Evolutionary conservation across 768 basidiomycete genomes (phyloP), one percentile per base, ranked within the genome.

Genomic region (Trametes cingulata): DNA sequence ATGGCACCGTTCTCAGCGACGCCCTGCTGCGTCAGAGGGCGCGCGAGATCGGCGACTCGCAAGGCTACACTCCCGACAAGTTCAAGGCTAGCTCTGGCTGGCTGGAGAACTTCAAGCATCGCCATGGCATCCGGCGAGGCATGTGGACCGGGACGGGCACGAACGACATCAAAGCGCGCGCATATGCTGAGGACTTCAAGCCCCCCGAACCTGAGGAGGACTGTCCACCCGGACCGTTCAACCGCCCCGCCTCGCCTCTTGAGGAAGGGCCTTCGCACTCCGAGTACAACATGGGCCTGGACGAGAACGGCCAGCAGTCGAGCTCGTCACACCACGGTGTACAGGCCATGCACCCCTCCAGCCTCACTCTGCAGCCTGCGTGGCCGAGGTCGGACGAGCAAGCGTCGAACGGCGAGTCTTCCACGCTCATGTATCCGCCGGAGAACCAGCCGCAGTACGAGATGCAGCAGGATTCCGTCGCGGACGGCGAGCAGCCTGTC

Each of bases 31-130:
- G 87, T 59, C 75, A 76, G 29, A 85, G 86, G 67, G 92, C 92
- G 20, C 84, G 85, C 63, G 82, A 85, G 63, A 80, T 89, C 61
- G 90, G 87, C 1, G 74, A 77, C 42, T 69, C 64, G 7, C 79
- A 86, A 51, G 76, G 80, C 52, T 84, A 88, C 61, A 70, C 79
- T 47, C 82, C 85, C 59, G 87, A 90, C 57, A 82, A 83, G 71
- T 95, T 95, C 82, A 95, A 94, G 74, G 93, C 90, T n/a, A 91
- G 88, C 69, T 85, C 88, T 10, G 91, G 92, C 4, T 95, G 93
- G 93, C 81, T 95, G 54, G 92, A 95, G 71, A 92, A 92, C 71
- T 95, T 94, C 79, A 95, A 94, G 76, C 82, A 84, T 66, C 86
- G 93, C 35, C 83, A 89, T 63, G 85, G 85, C 59, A 90, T 95